Conservation (phyloP, 2,329 filamentous ascomycete species). For the Niveomyces coronatus region DNA sequence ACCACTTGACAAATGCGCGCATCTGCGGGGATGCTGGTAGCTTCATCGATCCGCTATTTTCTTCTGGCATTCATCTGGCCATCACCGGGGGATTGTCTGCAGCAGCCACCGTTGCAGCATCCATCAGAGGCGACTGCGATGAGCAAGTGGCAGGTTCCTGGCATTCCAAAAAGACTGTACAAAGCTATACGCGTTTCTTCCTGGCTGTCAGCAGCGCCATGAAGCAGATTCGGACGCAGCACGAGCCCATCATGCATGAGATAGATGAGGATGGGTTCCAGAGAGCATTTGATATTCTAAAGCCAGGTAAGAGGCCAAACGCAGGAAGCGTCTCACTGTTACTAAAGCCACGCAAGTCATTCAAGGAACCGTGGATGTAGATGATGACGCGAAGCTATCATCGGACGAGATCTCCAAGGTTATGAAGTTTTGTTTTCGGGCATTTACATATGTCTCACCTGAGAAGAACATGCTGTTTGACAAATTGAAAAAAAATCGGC, state of each 20-base stretch:
- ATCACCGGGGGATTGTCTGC: constrained; percentile 32
- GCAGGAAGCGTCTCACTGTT: rapidly evolving
- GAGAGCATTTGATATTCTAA: constrained; percentile 29
- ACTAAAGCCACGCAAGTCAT: constrained; percentile 20
- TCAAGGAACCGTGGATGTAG: constrained; percentile 21
- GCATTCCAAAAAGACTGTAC: constrained; percentile 34
- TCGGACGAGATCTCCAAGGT: constrained; percentile 21
- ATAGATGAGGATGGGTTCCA: constrained; percentile 32
- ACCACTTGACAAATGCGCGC: constrained; percentile 29
- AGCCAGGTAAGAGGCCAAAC: constrained; percentile 24
- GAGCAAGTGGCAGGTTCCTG: constrained; percentile 27
- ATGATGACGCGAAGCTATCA: constrained; percentile 19
- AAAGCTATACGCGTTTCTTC: constrained; percentile 37
- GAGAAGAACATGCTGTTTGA: constrained; percentile 11
- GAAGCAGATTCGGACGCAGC: constrained; percentile 14
- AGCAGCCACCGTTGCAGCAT: constrained; percentile 31
- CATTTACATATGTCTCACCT: constrained; percentile 1
- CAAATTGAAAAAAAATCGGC: constrained; percentile 11
- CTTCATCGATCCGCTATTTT: constrained; percentile 41
- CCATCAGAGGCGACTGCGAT: constrained; percentile 25
- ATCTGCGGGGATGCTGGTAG: constrained; percentile 36
- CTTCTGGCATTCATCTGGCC: constrained; percentile 37
- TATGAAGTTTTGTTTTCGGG: constrained; percentile 17
- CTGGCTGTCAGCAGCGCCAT: constrained; percentile 28
- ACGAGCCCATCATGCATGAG: constrained; percentile 30